phyloP scores from a whole-genome alignment of 2,329 filamentous ascomycete genomes.

The Aspergillus udagawae region DNA sequence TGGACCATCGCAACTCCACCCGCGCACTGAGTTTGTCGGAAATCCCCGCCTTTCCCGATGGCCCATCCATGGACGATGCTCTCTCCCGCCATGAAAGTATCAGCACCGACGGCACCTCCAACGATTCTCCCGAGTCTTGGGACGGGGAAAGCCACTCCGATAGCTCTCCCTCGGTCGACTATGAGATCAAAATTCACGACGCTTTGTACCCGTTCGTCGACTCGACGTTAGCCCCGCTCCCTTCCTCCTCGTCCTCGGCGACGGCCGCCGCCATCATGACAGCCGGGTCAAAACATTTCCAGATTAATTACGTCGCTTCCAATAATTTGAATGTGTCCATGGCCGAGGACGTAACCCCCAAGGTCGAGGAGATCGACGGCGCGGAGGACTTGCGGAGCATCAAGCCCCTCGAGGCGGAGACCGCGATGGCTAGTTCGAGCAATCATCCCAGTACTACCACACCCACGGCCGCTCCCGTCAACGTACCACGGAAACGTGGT shows the following conservation, averaged over 20 bases:
- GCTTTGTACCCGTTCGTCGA: conserved; percentile 10
- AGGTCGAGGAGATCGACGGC: conserved; percentile 52
- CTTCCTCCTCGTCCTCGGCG: conserved; percentile 1
- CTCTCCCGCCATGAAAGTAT: conserved; percentile 29
- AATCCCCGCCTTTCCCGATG: conserved; percentile 21
- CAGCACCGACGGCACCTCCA: conserved; percentile 32
- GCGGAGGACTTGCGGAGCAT: conserved; percentile 34
- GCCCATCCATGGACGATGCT: conserved; percentile 24
- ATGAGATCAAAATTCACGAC: conserved; percentile 18
- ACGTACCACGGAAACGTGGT: conserved; percentile 61
- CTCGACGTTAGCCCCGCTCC: conserved; percentile 1
- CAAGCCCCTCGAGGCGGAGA: conserved; percentile 27
- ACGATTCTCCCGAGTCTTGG: conserved; percentile 29
- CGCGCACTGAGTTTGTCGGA: conserved; percentile 21
- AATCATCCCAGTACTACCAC: conserved; percentile 9
- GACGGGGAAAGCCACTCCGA: conserved; percentile 19
- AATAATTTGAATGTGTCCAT: conserved; percentile 17
- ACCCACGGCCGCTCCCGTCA: conserved; percentile 28
- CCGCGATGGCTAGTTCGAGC: conserved; percentile 15
- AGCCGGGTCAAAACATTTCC: conserved; percentile 18
- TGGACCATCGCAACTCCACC: conserved; percentile 19
- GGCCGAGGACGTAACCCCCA: conserved; percentile 45
- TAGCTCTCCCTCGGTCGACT: conserved; percentile 17
- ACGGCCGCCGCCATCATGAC: conserved; percentile 12
- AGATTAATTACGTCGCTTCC: conserved; percentile 23